Conservation (phyloP, 192 early-diverging fungal species). For the Umbelopsis isabellina region DNA sequence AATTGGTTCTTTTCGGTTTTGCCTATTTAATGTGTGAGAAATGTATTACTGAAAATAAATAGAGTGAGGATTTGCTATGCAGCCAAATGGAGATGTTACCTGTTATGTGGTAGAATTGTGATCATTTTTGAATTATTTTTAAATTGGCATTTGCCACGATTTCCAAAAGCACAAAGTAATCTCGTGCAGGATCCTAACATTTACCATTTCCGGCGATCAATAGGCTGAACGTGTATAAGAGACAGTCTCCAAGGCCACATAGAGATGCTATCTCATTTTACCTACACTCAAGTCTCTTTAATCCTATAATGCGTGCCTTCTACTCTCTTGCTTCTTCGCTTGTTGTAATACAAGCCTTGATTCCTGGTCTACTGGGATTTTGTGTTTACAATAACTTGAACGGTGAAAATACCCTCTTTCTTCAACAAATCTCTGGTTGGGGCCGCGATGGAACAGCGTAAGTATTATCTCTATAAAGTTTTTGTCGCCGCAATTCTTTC, state of each 20-base stretch:
- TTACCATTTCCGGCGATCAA: conserved; percentile 4
- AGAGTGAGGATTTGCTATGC: no score
- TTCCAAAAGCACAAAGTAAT: not conserved
- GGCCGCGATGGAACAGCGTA: not conserved
- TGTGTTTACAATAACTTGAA: conserved; percentile 8
- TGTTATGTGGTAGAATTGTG: no score
- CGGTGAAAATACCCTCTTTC: not conserved
- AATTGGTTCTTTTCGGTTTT: no score
- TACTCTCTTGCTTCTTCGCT: not conserved
- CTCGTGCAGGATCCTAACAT: not conserved
- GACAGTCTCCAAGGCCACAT: not conserved
- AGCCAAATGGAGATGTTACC: no score
- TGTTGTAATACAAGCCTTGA: not conserved
- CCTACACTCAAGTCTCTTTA: not conserved
- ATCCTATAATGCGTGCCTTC: not conserved
- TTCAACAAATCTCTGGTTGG: not conserved
- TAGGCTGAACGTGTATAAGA: not conserved
- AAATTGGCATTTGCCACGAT: not conserved
- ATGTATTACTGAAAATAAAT: no score
- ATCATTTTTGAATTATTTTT: no score
- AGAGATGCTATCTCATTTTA: not conserved
- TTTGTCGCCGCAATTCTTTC: not conserved
- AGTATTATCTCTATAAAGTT: not conserved
- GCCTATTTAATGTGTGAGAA: no score
- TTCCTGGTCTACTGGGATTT: not conserved